Conservation (phyloP, 352 stramenopile species). For the Globisporangium echinulatum region DNA sequence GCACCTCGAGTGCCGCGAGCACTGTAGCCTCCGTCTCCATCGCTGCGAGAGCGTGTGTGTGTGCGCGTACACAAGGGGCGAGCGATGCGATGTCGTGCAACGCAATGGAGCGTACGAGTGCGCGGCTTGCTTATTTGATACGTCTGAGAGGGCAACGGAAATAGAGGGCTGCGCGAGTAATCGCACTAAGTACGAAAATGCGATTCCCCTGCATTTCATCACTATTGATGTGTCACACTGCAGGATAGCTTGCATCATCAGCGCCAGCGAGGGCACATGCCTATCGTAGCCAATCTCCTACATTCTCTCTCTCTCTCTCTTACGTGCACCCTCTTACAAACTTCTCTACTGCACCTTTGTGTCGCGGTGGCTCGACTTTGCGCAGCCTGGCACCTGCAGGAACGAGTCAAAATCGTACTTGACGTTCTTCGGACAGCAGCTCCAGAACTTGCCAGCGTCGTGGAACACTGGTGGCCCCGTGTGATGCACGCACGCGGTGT, state of each 20-base stretch:
- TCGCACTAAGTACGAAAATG: background rate
- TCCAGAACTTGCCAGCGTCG: constrained; percentile 92
- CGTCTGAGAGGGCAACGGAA: no score
- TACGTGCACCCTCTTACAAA: no score
- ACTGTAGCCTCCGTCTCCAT: constrained; percentile 23
- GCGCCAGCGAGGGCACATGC: no score
- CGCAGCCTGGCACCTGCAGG: constrained; percentile 84
- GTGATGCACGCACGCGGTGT: constrained; percentile 79
- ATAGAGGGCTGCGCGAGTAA: no score
- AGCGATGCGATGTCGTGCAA: no score
- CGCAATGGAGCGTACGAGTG: no score
- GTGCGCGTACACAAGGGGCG: no score
- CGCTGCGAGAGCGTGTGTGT: background rate
- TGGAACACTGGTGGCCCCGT: constrained; percentile 88
- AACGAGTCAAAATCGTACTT: constrained; percentile 96
- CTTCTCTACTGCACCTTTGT: constrained; percentile 24
- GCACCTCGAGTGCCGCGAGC: constrained; percentile 41
- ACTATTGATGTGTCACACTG: background rate
- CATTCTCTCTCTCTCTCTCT: no score
- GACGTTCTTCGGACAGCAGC: constrained; percentile 88
- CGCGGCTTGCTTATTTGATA: no score
- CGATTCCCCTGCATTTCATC: background rate
- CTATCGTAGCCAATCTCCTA: no score
- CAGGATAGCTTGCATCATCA: no score
- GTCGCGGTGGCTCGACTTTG: constrained; percentile 77